Evolutionary conservation across 257 asterid genomes (phyloP), one percentile per base, ranked within the genome.

Genomic region (Eustoma russellianum): DNA sequence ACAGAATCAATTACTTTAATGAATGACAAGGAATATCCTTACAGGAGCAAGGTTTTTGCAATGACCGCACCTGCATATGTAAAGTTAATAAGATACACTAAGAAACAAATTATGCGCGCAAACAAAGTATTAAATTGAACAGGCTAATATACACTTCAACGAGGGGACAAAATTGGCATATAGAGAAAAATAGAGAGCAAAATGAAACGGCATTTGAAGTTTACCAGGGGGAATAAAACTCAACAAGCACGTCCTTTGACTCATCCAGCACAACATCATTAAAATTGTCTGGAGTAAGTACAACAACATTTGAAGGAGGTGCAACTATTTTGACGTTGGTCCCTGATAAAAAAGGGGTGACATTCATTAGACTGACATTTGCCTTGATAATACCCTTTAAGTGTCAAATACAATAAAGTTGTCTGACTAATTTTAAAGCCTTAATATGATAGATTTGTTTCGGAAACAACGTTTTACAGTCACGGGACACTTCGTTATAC

Each of bases 221-320:
- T 75, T 78, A 90, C 96, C 98, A 86, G 46, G 98, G 98, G 55
- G 98, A 96, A 80, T 90, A 90, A 46, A 90, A 90, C 75, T 90
- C 98, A 64, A 86, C 92, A 33, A 90, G 76, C 50, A 90, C 96
- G 49, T 90, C 83, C 70, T 83, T 90, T 49, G 67, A 82, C 75
- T 75, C 91, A 60, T 86, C 76, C 18, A 86, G 88, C 45, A 83
- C 94, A 68, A 86, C 70, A 77, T 90, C 94, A 16, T 83, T 64
- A 15, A 90, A 90, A 65, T 83, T 86, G 13, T 82, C 89, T 49
- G 79, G 28, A 49, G 85, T 72, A 58, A 86, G 74, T 47, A 90
- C 83, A 73, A 83, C 87, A 61, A 90, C 98, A 57, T 52, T 66
- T 52, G 95, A 82, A 2, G 96, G 95, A 64, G 62, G 16, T 55